phyloP scores from a whole-genome alignment of 805 yeast genomes.

The Metschnikowia arizonensis region DNA sequence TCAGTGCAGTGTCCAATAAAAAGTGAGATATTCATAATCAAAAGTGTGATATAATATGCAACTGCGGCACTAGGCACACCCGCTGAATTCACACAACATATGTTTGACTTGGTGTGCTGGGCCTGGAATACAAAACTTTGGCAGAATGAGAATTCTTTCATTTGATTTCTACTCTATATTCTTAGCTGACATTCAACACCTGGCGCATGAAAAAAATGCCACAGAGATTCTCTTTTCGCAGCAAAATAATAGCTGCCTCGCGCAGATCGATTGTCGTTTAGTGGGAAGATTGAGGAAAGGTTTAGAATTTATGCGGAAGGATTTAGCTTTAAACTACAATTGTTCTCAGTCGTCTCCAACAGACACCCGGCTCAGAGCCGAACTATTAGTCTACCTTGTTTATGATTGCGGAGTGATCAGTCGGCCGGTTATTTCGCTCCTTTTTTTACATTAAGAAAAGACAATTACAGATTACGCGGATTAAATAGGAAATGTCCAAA shows the following conservation, averaged over 20 bases:
- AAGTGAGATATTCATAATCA: constrained; percentile 5
- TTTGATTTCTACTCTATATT: neutral
- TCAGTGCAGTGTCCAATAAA: constrained; percentile 1
- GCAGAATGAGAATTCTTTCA: too few relatives aligned
- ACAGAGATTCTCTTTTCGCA: neutral
- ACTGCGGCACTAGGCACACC: neutral
- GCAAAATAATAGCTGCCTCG: neutral
- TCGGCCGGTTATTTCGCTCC: too few relatives aligned
- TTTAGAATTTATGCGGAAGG: too few relatives aligned
- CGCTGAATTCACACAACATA: neutral
- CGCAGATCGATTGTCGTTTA: neutral
- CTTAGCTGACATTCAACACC: neutral
- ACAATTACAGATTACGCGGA: too few relatives aligned
- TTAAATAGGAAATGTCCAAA: too few relatives aligned
- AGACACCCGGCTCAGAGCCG: too few relatives aligned
- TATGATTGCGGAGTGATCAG: too few relatives aligned
- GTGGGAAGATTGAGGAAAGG: too few relatives aligned
- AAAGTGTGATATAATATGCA: neutral
- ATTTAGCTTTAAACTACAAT: too few relatives aligned
- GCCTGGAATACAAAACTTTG: neutral
- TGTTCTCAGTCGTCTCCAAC: too few relatives aligned
- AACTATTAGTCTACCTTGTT: too few relatives aligned
- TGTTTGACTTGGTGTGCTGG: neutral
- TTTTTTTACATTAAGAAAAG: too few relatives aligned
- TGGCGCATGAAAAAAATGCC: neutral